Conservation (phyloP, 1,284 basidiomycete species). For the Marasmius tenuissimus region DNA sequence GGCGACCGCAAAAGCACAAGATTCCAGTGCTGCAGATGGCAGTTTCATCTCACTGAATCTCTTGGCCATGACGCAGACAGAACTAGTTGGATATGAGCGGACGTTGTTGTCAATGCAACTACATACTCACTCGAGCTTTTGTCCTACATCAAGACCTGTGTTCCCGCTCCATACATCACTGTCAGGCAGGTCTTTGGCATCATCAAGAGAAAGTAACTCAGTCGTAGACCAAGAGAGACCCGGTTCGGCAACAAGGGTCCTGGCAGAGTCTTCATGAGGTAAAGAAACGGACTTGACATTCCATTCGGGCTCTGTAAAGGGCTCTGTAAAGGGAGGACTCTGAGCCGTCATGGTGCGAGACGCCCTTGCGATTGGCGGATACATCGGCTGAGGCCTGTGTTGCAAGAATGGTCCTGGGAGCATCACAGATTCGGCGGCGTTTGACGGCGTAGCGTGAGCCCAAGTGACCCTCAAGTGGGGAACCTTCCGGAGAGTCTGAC, state of each 20-base stretch:
- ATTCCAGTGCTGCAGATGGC: background rate
- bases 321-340: too few relatives aligned
- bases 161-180: background rate
- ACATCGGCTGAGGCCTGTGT: background rate
- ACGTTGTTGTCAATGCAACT: background rate
- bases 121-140: conserved; percentile 6
- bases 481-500: conserved; percentile 63
- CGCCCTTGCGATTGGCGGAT: background rate
- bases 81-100: background rate
- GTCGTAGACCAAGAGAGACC: conserved; percentile 28
- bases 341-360: too few relatives aligned
- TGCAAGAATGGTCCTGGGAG: conserved; percentile 10
- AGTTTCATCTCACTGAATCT: background rate
- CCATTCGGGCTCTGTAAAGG: too few relatives aligned
- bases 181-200: conserved; percentile 14
- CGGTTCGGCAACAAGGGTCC: background rate
- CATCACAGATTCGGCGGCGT: conserved; percentile 18
- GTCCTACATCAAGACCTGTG: background rate
- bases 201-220: conserved; percentile 42
- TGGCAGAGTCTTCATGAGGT: background rate
- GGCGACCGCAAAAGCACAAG: background rate
- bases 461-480: conserved; percentile 75
- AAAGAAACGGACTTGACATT: too few relatives aligned
- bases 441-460: conserved; percentile 57
- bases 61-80: background rate